Percentiles rank a stretch among this genome's conserved stretches.
phyloP scores from a whole-genome alignment of 768 basidiomycete species.

The Rickenella mellea region DNA sequence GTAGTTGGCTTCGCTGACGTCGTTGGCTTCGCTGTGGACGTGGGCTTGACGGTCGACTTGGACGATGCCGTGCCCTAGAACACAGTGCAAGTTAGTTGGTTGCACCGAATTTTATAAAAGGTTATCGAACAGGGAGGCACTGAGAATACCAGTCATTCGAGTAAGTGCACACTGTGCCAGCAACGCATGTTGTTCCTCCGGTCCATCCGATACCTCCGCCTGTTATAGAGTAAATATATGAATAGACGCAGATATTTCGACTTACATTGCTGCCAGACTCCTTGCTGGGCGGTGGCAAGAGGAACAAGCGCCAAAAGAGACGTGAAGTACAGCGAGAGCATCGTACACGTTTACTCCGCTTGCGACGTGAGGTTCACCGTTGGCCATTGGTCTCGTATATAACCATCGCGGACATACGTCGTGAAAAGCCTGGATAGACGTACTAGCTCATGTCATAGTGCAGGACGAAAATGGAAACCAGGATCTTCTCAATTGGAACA shows the following conservation, averaged over 20 bases:
- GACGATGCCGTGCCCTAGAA: background rate
- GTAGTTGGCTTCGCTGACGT: background rate
- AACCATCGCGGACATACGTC: background rate
- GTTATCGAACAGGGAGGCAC: conserved; percentile 23
- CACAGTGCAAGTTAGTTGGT: background rate
- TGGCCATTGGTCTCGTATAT: background rate
- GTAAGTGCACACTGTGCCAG: conserved; percentile 27
- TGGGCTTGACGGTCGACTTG: conserved; percentile 10
- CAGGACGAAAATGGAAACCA: no score
- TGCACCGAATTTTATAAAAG: background rate
- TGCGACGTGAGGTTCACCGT: background rate
- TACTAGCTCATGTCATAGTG: background rate
- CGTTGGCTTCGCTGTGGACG: background rate
- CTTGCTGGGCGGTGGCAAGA: conserved; percentile 1
- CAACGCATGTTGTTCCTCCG: conserved; percentile 26
- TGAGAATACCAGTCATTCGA: conserved; percentile 36
- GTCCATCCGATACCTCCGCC: conserved; percentile 19
- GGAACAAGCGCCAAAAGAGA: background rate
- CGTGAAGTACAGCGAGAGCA: background rate
- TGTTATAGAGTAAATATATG: background rate
- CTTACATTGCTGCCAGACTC: conserved; percentile 8
- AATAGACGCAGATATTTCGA: background rate
- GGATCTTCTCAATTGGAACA: no score
- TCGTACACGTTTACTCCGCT: background rate
- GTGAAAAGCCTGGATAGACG: background rate